phyloP scores from a whole-genome alignment of 768 basidiomycete species.

The Tephrocybe sp. region DNA sequence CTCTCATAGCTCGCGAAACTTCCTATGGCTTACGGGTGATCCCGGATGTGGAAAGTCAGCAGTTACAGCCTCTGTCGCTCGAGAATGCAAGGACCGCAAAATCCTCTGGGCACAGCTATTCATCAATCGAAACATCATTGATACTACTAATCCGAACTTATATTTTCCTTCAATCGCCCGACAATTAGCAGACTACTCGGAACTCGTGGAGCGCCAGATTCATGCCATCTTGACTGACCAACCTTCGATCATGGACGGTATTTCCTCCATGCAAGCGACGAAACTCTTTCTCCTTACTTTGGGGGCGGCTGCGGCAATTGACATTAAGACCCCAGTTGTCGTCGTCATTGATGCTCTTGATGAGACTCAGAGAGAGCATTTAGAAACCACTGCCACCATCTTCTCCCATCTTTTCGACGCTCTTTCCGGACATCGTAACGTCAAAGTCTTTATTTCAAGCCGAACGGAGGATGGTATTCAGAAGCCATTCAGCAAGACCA shows the following conservation, averaged over 20 bases:
- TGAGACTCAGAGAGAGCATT: constrained; percentile 13
- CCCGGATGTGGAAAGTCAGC: constrained; percentile 11
- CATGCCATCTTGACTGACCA: constrained; percentile 4
- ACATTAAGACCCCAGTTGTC: constrained; percentile 13
- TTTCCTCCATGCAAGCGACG: constrained; percentile 13
- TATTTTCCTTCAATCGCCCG: constrained; percentile 21
- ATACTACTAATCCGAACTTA: constrained; percentile 7
- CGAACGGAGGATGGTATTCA: constrained; percentile 20
- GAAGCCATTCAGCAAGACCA: constrained; percentile 11
- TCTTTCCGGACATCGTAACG: constrained; percentile 9
- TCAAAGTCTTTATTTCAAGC: constrained; percentile 20
- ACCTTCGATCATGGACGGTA: constrained; percentile 14
- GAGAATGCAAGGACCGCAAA: constrained; percentile 3
- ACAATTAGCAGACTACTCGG: constrained; percentile 12
- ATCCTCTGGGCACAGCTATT: constrained; percentile 17
- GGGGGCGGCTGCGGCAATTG: constrained; percentile 1
- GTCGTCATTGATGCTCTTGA: constrained; percentile 22
- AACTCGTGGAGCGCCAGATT: constrained; percentile 4
- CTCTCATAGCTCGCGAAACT: not conserved
- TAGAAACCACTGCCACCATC: constrained; percentile 13
- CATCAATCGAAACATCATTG: constrained; percentile 9
- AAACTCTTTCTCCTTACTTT: constrained; percentile 17
- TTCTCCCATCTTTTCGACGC: constrained; percentile 15
- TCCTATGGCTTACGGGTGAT: constrained; percentile 12
- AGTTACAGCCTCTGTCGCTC: constrained; percentile 7